phyloP scores from a whole-genome alignment of 1,284 basidiomycete genomes.

The Irpex lacteus region DNA sequence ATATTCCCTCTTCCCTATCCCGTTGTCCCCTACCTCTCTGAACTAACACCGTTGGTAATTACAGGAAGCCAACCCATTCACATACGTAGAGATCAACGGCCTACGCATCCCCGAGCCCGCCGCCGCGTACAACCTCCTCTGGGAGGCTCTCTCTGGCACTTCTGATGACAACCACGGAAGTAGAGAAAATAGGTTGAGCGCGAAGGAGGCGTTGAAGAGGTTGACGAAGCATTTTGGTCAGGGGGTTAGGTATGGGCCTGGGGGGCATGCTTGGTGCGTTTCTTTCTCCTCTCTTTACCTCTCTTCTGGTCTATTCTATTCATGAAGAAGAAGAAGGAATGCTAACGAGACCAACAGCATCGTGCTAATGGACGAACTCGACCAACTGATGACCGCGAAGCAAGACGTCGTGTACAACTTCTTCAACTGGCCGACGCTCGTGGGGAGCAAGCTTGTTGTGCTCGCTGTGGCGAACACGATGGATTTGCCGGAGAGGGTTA shows the following conservation, averaged over 20 bases:
- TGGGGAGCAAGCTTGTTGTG: conserved; percentile 86
- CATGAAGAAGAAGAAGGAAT: neutral
- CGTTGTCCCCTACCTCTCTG: no score
- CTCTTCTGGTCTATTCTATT: no score
- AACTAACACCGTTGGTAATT: no score
- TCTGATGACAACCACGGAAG: conserved; percentile 25
- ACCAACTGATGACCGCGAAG: conserved; percentile 93
- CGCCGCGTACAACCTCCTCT: conserved; percentile 85
- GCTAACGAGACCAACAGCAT: conserved; percentile 51
- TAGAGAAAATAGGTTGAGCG: conserved; percentile 61
- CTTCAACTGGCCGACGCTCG: conserved; percentile 97
- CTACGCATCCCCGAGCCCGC: conserved; percentile 88
- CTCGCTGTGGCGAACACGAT: conserved; percentile 98
- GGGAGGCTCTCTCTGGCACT: conserved; percentile 65
- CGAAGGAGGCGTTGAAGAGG: conserved; percentile 70
- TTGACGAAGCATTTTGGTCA: conserved; percentile 63
- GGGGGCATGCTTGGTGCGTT: conserved; percentile 66
- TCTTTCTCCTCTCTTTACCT: no score
- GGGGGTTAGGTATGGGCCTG: conserved; percentile 55
- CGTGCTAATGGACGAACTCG: conserved; percentile 97
- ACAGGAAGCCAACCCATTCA: conserved; percentile 94
- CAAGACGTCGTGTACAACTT: conserved; percentile 99
- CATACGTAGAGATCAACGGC: conserved; percentile 98
- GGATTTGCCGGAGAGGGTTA: conserved; percentile 93
- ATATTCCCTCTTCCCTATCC: neutral